Percentiles rank a stretch among this genome's conserved stretches.
These are phyloP conservation scores for Vanrija sp. DNA, from an alignment of 1,284 basidiomycete species.

Conservation along the genomic window DNA sequence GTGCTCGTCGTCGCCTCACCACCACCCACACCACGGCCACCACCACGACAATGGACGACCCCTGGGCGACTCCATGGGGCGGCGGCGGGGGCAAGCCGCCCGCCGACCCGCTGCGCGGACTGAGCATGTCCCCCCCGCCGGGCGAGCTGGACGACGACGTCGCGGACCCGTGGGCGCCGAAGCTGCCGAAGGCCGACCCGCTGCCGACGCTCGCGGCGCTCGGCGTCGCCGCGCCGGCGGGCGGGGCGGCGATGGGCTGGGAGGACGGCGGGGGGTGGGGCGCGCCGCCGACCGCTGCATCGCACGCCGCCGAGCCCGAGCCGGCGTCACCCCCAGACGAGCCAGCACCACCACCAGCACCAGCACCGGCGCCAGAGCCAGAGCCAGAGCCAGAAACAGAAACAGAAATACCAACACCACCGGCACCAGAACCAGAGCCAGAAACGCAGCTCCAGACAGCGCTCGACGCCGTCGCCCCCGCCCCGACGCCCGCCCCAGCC, in stretches of 20 bases:
- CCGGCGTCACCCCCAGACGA: not conserved
- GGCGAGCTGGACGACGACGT: constrained; percentile 3
- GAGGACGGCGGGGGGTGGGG: too few species aligned
- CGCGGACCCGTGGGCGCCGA: constrained; percentile 14
- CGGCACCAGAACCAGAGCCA: not conserved
- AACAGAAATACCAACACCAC: not conserved
- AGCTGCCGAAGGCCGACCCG: too few species aligned
- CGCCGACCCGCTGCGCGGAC: not conserved
- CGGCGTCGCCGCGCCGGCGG: not conserved
- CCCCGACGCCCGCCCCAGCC: not conserved
- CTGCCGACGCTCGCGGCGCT: not conserved
- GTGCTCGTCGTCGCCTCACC: too few species aligned
- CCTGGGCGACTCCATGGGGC: constrained; percentile 17
- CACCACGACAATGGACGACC: constrained; percentile 15
- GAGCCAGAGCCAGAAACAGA: not conserved
- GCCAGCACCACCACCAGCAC: not conserved
- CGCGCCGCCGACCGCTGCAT: not conserved
- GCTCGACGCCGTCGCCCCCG: too few species aligned
- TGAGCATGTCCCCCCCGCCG: constrained; percentile 11
- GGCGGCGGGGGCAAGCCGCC: not conserved
- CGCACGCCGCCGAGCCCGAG: not conserved
- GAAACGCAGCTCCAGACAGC: too few species aligned
- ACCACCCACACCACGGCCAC: not conserved
- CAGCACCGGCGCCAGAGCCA: not conserved
- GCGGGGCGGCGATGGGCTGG: too few species aligned